phyloP scores from a whole-genome alignment of 495 filamentous ascomycete species.

The Extremus antarcticus region DNA sequence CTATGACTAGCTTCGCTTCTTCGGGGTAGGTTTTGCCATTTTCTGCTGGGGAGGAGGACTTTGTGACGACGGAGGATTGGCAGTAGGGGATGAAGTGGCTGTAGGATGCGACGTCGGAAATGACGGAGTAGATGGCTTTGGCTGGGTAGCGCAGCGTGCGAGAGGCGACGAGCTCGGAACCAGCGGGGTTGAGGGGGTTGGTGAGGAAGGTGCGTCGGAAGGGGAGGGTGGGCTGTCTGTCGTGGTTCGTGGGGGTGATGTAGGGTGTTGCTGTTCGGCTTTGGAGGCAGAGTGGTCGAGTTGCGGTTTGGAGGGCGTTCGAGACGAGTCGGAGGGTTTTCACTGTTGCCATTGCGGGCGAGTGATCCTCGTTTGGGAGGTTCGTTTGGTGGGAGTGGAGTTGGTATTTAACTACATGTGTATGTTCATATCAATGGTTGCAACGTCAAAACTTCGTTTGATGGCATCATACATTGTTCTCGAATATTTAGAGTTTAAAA shows the following conservation, averaged over 20 bases:
- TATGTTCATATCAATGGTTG: too few relatives aligned
- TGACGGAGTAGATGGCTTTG: slow-evolving; percentile 59
- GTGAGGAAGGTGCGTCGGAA: slow-evolving; percentile 25
- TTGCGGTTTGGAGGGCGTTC: neutral
- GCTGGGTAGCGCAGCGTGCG: slow-evolving; percentile 73
- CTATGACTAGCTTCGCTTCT: slow-evolving; percentile 68
- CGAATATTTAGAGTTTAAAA: neutral
- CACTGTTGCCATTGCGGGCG: neutral
- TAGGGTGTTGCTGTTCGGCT: neutral
- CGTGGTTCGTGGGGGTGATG: slow-evolving; percentile 32
- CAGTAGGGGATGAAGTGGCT: slow-evolving; percentile 78
- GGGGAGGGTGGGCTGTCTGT: slow-evolving; percentile 12
- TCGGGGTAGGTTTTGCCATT: slow-evolving; percentile 48
- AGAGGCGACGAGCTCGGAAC: slow-evolving; percentile 55
- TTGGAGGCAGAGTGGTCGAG: neutral
- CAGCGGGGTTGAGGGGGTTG: slow-evolving; percentile 22
- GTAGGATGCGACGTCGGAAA: slow-evolving; percentile 78
- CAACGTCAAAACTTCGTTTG: too few relatives aligned
- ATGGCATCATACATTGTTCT: neutral
- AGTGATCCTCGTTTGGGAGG: too few relatives aligned
- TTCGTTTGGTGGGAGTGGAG: too few relatives aligned
- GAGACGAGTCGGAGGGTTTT: neutral
- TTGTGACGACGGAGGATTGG: slow-evolving; percentile 57
- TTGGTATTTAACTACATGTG: too few relatives aligned
- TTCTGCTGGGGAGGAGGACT: slow-evolving; percentile 33